phyloP scores from a whole-genome alignment of 345 rosid species.

The Linum usitatissimum region DNA sequence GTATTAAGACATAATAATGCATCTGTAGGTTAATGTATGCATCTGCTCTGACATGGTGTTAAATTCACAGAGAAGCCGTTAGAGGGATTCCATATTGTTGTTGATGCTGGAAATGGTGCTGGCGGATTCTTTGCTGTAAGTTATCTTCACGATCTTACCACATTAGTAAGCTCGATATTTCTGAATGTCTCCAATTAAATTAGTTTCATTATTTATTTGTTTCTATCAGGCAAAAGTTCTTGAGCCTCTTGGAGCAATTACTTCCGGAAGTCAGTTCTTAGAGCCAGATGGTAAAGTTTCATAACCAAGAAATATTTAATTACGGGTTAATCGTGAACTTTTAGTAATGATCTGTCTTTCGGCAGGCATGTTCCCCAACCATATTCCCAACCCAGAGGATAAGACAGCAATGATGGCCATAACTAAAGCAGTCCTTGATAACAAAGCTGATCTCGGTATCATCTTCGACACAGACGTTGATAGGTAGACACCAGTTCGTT shows the following conservation, averaged over 20 bases:
- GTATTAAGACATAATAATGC: too few species aligned
- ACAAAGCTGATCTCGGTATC: constrained; percentile 90
- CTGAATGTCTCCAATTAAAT: neutral
- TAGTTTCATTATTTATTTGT: constrained; percentile 13
- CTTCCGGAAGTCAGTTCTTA: constrained; percentile 90
- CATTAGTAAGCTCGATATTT: neutral
- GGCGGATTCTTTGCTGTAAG: constrained; percentile 98
- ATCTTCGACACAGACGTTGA: constrained; percentile 98
- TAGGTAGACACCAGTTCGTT: constrained; percentile 34
- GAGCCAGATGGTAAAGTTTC: constrained; percentile 78
- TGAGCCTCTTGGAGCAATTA: constrained; percentile 85
- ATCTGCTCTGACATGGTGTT: neutral
- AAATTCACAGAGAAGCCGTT: constrained; percentile 70
- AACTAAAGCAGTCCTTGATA: constrained; percentile 74
- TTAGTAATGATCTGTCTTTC: constrained; percentile 8
- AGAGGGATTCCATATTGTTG: constrained; percentile 92
- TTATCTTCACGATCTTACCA: constrained; percentile 10
- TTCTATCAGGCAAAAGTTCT: constrained; percentile 71
- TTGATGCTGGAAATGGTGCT: constrained; percentile 99
- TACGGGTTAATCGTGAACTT: constrained; percentile 1
- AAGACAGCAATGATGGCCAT: constrained; percentile 86
- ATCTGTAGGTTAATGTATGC: too few species aligned
- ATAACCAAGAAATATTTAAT: constrained; percentile 5
- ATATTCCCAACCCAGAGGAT: constrained; percentile 98
- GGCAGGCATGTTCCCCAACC: constrained; percentile 89